Base-by-base conservation (phyloP, 2,329 filamentous ascomycete species). In the Laburnicola sp. region DNA sequence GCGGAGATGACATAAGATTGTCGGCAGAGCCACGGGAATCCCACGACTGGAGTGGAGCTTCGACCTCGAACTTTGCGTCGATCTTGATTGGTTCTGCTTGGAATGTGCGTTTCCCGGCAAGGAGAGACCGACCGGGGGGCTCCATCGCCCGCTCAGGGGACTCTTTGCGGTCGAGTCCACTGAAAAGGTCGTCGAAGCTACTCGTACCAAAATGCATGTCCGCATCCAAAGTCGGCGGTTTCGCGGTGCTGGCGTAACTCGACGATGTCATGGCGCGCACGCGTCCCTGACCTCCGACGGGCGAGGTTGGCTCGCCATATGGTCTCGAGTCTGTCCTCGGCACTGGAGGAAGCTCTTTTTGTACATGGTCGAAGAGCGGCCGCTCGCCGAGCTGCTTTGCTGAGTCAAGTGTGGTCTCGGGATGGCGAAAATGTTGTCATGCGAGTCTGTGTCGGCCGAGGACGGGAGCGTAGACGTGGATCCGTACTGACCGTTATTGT, bases 121-220 rank as follows among this genome's bases (percentile, higher is more conserved):
- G 63, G 28, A 73, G 61, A 43, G 70, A 72, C 28, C 67, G 67
- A 27, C 68, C 70, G 7, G 61, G 48, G 23, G 60, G 41, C 34
- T 66, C 62, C 41, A 50, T 53, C 26, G 51, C 48, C 28, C 60
- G 48, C 28, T 69, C 65, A 47, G 66, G 66, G 26, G 68, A 68
- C n/a, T 62, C 49, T 46, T 65, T 68, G 30, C 63, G 62, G 42
- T 65, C 62, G 10, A 71, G 25, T 21, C 66, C 65, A 43, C 54
- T 64, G 64, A 83, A 82, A 74, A 83, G 78, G 59, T 77, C 77
- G 6, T 75, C 77, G 53, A 82, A 82, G 11, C 69, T 73, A 27
- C 78, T 61, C 35, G 72, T 68, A 10, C 64, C 66, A 55, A 71
- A 70, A 47, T 64, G 58, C 27, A 73, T 51, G 35, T 70, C 67